Evolutionary conservation across 768 basidiomycete species (phyloP).

Genomic region (Favolaschia claudopus): DNA sequence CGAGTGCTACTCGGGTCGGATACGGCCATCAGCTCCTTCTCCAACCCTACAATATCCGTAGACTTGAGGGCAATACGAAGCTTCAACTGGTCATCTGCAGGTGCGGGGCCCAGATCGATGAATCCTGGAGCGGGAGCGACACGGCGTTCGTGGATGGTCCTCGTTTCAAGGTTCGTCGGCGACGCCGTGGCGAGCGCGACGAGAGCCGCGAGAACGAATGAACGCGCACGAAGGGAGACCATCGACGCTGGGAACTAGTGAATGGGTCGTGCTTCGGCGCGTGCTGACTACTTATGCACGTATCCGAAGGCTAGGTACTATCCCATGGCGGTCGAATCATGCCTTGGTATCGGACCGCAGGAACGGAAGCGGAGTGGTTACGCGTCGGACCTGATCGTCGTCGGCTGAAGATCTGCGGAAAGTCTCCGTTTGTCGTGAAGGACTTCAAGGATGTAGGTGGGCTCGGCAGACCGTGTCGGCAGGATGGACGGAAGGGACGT

Average conservation of each 20-base stretch:
- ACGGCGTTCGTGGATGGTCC: constrained; percentile 25
- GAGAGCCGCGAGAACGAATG: constrained; percentile 14
- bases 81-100: constrained; percentile 30
- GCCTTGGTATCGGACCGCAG: no score
- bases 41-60: constrained; percentile 29
- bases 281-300: constrained; percentile 14
- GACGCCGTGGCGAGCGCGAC: constrained; percentile 8
- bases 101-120: constrained; percentile 22
- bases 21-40: constrained; percentile 41
- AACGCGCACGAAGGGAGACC: neutral
- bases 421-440: no score
- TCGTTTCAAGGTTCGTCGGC: constrained; percentile 8
- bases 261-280: neutral
- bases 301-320: no score
- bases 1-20: constrained; percentile 39
- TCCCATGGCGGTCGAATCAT: no score
- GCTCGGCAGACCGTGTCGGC: no score
- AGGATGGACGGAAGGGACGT: no score
- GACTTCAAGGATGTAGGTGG: no score
- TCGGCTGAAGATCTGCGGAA: no score
- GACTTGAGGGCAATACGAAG: constrained; percentile 36
- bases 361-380: no score
- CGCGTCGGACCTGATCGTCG: no score
- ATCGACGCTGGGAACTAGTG: constrained; percentile 1
- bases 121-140: constrained; percentile 28